Evolutionary conservation across 208 protist species (phyloP), one percentile per base, ranked within the genome.

Genomic region (Vickermania ingenoplastis): DNA sequence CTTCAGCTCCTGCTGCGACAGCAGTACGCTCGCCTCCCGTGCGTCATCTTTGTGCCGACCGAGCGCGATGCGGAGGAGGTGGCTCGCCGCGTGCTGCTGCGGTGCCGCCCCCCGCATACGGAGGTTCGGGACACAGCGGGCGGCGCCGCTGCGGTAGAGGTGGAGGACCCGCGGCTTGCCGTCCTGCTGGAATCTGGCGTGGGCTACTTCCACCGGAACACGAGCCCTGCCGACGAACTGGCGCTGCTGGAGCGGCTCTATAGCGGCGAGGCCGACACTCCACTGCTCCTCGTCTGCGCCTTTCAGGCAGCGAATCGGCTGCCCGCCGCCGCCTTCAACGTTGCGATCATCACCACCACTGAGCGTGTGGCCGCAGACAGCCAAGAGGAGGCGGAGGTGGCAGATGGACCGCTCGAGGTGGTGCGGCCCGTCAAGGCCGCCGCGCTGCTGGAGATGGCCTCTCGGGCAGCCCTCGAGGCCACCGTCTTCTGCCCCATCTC

Each of bases 261-360:
- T 1, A 41, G 11, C 14, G 22, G 60, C 3, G 77, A 80, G 3
- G 78, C 75, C 11, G 0, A 53, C 17, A 69, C 91, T 27, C 81
- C 89, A 30, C 69, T 95, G 51, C 41, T 84, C 23, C 69, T 94
- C 31, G 84, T 92, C 4, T 89, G 83, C 61, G 67, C 73, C 41
- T 91, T 89, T 53, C 85, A 92, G 55, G 67, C 81, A 4, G 78
- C 85, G 23, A 89, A 79, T 72, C 77, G 89, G 2, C 74, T 95
- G 14, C 85, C 85, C 7, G 89, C 85, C 52, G 82, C 81, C 26
- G 36, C 77, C 13, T 92, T 91, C 62, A 66, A 59, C 3, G 78
- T 77, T 49, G 77, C 74, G 7, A 70, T 95, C 48, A 68, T 95
- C 1, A 92, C 84, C 69, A 70, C 71, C 45, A 71, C 83, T 7